Base-by-base conservation (phyloP, 345 rosid genomes). In the Chamaenerion angustifolium region DNA sequence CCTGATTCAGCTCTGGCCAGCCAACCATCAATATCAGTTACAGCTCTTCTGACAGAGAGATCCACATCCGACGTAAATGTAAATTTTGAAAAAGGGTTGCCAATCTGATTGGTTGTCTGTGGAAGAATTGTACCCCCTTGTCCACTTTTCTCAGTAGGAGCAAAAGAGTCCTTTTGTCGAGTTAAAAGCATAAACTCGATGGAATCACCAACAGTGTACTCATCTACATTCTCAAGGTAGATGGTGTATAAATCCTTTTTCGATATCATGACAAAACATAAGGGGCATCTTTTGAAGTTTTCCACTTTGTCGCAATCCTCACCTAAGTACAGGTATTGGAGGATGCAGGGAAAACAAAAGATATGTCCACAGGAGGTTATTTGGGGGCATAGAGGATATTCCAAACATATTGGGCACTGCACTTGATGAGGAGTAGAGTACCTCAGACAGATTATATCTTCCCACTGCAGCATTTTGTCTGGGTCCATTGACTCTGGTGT, bases 351-450 rank as follows among this genome's bases (percentile, higher is more conserved):
- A 67, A 92, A 87, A 70, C 98, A 92, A 75, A 83, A 90, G 6
- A 92, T 78, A 58, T 87, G 98, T n/a, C 98, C 98, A 51, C 98
- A 92, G 0, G 89, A 75, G 51, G 98, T 92, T 52, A 92, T 84
- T 58, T 92, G 98, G 1, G 98, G 85, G 63, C 98, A 92, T 1
- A 87, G 68, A 66, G 98, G 98, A 52, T 66, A 49, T 48, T 83
- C 98, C 82, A 92, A 70, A 65, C 98, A 92, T 62, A 92, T 82
- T 12, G 98, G 96, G 45, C 96, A 92, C 71, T 82, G 98, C 62
- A 92, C 93, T 10, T 76, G 68, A 55, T 65, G 69, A 11, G 98
- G 75, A 43, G 96, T 84, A n/a, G 83, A 74, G 68, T 78, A 82
- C 69, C 80, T 87, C 53, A 92, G 77, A 51, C 95, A 92, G 8